Evolutionary conservation across 768 basidiomycete genomes (phyloP).

Genomic region (Inosperma sp.): DNA sequence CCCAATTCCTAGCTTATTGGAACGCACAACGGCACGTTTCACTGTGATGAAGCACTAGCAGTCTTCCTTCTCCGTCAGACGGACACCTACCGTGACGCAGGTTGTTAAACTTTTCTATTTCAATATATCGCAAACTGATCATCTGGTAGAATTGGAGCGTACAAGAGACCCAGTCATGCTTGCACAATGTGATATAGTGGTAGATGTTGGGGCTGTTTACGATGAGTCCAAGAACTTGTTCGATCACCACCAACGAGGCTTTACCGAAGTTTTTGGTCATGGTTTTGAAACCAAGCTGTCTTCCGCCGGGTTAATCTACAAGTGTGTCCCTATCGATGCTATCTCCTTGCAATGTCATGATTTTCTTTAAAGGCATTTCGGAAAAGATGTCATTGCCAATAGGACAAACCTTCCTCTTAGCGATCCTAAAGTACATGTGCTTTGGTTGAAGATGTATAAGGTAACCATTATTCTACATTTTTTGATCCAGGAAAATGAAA

Average conservation of each 20-base stretch:
- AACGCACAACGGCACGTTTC: constrained; percentile 93
- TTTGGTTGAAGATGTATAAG: constrained; percentile 90
- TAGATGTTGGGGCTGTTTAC: constrained; percentile 94
- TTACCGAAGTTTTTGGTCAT: constrained; percentile 83
- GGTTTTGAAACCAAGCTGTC: constrained; percentile 87
- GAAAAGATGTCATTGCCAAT: constrained; percentile 76
- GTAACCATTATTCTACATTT: constrained; percentile 31
- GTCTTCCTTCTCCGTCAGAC: constrained; percentile 85
- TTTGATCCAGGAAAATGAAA: background rate
- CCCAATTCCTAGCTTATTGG: constrained; percentile 62
- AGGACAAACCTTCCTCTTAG: constrained; percentile 44
- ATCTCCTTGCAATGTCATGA: constrained; percentile 1
- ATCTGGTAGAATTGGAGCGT: constrained; percentile 60
- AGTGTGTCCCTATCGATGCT: constrained; percentile 46
- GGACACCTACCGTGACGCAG: constrained; percentile 65
- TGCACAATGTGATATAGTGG: constrained; percentile 85
- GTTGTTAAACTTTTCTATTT: constrained; percentile 34
- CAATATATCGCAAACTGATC: background rate
- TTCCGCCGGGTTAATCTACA: constrained; percentile 92
- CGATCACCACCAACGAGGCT: constrained; percentile 96
- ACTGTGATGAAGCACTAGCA: constrained; percentile 95
- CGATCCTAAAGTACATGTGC: constrained; percentile 60
- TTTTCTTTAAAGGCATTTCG: constrained; percentile 65
- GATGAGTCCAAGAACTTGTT: constrained; percentile 74
- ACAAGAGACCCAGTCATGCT: constrained; percentile 68